Conservation (phyloP, 169 alveolate genomes). For the Eimeria tenella region DNA sequence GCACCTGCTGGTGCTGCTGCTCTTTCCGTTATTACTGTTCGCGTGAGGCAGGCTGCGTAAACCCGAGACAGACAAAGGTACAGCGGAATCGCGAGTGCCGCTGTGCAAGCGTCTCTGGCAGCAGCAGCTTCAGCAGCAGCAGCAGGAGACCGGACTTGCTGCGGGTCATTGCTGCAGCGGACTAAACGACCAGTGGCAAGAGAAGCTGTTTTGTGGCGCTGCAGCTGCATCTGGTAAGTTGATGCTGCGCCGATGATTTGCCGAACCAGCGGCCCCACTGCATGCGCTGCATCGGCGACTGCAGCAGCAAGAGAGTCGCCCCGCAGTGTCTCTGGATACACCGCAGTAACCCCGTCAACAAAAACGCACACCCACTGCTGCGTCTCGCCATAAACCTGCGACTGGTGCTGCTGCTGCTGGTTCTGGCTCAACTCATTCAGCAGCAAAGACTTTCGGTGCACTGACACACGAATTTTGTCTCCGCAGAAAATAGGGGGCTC, state of each 20-base stretch:
- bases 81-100: conserved; percentile 13
- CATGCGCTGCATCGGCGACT: conserved; percentile 57
- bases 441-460: conserved; percentile 37
- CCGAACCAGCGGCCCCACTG: conserved; percentile 51
- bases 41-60: conserved; percentile 23
- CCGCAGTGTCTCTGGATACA: conserved; percentile 16
- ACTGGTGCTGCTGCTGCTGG: conserved; percentile 43
- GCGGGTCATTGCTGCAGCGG: conserved; percentile 24
- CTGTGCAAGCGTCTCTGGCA: conserved; percentile 20
- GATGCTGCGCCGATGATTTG: conserved; percentile 28
- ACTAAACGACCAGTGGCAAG: conserved; percentile 50
- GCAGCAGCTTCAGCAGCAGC: conserved; percentile 71
- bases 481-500: conserved; percentile 31
- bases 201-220: conserved; percentile 45
- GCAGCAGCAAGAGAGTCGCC: conserved; percentile 24
- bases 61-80: conserved; percentile 44
- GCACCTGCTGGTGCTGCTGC: conserved; percentile 24
- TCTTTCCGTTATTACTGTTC: conserved; percentile 44
- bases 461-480: conserved; percentile 15
- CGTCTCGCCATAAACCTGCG: background rate
- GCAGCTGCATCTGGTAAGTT: conserved; percentile 43
- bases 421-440: conserved; percentile 1
- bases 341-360: conserved; percentile 38
- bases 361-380: conserved; percentile 56
- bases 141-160: background rate